Evolutionary conservation across 345 rosid species (phyloP).

Genomic region (Syzygium grande): DNA sequence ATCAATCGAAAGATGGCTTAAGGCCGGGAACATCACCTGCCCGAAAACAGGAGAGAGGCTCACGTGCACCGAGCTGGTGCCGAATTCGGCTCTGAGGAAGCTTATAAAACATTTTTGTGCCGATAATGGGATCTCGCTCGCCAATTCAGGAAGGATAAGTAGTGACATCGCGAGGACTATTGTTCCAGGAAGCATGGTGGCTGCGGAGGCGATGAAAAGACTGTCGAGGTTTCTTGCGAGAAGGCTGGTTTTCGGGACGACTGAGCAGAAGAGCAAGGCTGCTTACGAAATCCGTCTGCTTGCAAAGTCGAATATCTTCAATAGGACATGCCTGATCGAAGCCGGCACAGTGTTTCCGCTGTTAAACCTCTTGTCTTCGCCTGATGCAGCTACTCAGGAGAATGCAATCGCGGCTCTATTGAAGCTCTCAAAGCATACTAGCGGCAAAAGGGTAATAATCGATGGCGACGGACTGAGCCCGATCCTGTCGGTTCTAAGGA

Average conservation of each 20-base stretch:
- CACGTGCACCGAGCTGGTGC: slow-evolving; percentile 36
- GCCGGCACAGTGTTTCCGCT: slow-evolving; percentile 54
- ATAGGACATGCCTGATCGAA: slow-evolving; percentile 52
- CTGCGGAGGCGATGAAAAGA: slow-evolving; percentile 31
- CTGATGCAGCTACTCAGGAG: slow-evolving; percentile 33
- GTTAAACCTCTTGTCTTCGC: slow-evolving; percentile 25
- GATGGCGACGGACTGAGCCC: slow-evolving; percentile 49
- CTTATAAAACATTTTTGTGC: slow-evolving; percentile 50
- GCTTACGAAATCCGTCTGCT: slow-evolving; percentile 61
- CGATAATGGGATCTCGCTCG: slow-evolving; percentile 33
- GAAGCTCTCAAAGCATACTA: slow-evolving; percentile 55
- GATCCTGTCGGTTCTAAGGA: slow-evolving; percentile 41
- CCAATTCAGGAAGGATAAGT: slow-evolving; percentile 17
- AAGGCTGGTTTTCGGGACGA: slow-evolving; percentile 43
- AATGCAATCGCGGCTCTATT: slow-evolving; percentile 52
- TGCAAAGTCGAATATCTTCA: slow-evolving; percentile 49
- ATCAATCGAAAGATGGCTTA: slow-evolving; percentile 74
- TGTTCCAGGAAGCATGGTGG: slow-evolving; percentile 44
- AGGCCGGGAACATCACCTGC: slow-evolving; percentile 59
- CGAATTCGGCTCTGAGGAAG: slow-evolving; percentile 46
- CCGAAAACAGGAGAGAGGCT: slow-evolving; percentile 82
- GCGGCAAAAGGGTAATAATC: slow-evolving; percentile 42
- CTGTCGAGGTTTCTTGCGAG: slow-evolving; percentile 43
- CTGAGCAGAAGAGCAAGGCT: slow-evolving; percentile 49
- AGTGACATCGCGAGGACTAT: slow-evolving; percentile 37